Percentiles rank a stretch among this genome's conserved stretches.
phyloP scores from a whole-genome alignment of 129 eudicot species.

The Pseudognaphalium luteoalbum region DNA sequence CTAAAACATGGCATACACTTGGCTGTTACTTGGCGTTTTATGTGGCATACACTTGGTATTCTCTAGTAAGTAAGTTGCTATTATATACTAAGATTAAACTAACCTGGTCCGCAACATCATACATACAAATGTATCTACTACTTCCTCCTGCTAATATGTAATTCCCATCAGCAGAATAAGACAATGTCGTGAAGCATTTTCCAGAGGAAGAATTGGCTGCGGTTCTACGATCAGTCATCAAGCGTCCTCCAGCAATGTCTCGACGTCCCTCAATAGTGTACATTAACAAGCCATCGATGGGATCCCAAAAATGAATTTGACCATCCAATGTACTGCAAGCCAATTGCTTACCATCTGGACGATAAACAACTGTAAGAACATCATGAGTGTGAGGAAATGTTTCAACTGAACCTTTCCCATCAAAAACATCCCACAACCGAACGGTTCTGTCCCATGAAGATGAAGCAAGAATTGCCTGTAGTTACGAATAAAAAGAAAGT shows the following conservation, averaged over 20 bases:
- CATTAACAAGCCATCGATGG: conserved; percentile 76
- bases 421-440: conserved; percentile 94
- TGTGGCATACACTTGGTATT: neutral
- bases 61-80: neutral
- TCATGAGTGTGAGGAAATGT: conserved; percentile 86
- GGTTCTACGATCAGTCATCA: conserved; percentile 91
- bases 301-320: conserved; percentile 94
- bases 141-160: conserved; percentile 97
- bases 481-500: neutral
- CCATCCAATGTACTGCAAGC: conserved; percentile 97
- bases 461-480: conserved; percentile 81
- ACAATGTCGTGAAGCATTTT: conserved; percentile 87
- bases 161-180: conserved; percentile 95
- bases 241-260: conserved; percentile 94
- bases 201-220: conserved; percentile 86
- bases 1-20: too few relatives aligned
- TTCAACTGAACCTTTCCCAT: conserved; percentile 88
- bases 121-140: conserved; percentile 92
- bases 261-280: conserved; percentile 94
- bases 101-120: conserved; percentile 98
- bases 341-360: conserved; percentile 97
- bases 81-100: conserved; percentile 17
- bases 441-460: conserved; percentile 98
- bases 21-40: neutral
- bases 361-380: conserved; percentile 88